Percentiles rank a stretch among this genome's conserved stretches.
These are phyloP conservation scores for Colletotrichum caudatum DNA, from an alignment of 2,329 filamentous ascomycete genomes.

Conservation along the genomic window DNA sequence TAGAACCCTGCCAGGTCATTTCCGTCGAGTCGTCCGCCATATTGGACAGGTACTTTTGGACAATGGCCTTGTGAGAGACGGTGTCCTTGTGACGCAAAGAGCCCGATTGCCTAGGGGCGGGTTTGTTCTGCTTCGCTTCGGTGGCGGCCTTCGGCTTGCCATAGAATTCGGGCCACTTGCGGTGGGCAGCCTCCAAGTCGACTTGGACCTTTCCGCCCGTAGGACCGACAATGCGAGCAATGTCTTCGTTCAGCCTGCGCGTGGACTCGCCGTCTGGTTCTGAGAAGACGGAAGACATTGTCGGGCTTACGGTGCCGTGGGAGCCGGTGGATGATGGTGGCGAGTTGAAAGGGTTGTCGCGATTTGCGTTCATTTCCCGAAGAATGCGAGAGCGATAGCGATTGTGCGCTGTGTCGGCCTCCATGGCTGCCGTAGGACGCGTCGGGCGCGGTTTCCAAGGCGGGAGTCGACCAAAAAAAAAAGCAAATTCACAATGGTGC, in stretches of 20 bases:
- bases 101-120: constrained; percentile 23
- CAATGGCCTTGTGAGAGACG: constrained; percentile 51
- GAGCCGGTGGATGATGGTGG: constrained; percentile 69
- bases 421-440: constrained; percentile 50
- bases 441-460: constrained; percentile 35
- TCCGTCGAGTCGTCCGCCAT: constrained; percentile 58
- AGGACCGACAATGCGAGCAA: constrained; percentile 56
- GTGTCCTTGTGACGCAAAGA: constrained; percentile 59
- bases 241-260: constrained; percentile 62
- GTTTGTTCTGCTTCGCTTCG: constrained; percentile 18
- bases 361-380: constrained; percentile 65
- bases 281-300: constrained; percentile 64
- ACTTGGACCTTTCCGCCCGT: constrained; percentile 53
- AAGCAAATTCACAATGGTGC: constrained; percentile 27
- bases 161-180: constrained; percentile 66
- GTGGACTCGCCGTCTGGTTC: constrained; percentile 67
- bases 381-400: constrained; percentile 62
- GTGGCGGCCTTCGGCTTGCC: constrained; percentile 52
- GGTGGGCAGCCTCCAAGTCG: constrained; percentile 60
- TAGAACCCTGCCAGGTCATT: constrained; percentile 54
- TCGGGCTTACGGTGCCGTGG: constrained; percentile 68
- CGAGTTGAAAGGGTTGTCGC: constrained; percentile 69
- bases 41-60: constrained; percentile 46
- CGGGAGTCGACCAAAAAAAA: constrained; percentile 30
- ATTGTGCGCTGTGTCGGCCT: constrained; percentile 53